Percentiles rank a stretch among this genome's conserved stretches.
phyloP scores from a whole-genome alignment of 2,329 filamentous ascomycete genomes.

The Claviceps sp. region DNA sequence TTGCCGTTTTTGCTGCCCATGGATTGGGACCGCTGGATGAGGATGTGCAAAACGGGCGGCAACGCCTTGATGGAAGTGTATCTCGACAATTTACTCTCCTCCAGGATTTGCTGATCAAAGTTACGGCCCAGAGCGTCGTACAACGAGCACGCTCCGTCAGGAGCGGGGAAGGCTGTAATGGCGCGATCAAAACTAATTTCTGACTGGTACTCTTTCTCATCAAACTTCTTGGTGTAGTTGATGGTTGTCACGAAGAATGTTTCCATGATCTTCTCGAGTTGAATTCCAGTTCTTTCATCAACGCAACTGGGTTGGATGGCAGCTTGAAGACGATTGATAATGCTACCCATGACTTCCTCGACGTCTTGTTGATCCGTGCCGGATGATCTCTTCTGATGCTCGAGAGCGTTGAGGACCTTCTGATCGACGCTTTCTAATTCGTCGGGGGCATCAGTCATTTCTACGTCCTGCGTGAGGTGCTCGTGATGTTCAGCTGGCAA shows the following conservation, averaged over 20 bases:
- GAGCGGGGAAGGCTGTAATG: constrained; percentile 46
- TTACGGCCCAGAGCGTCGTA: constrained; percentile 76
- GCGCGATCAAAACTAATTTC: constrained; percentile 45
- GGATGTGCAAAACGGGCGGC: constrained; percentile 77
- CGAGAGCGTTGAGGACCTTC: constrained; percentile 31
- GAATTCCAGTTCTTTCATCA: constrained; percentile 50
- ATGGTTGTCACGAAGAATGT: constrained; percentile 51
- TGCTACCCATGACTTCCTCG: constrained; percentile 86
- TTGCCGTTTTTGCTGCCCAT: constrained; percentile 64
- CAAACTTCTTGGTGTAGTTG: constrained; percentile 43
- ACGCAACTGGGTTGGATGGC: constrained; percentile 65
- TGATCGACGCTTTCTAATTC: constrained; percentile 28
- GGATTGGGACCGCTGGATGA: constrained; percentile 71
- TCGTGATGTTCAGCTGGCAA: neutral
- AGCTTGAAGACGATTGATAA: constrained; percentile 80
- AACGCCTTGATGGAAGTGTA: constrained; percentile 63
- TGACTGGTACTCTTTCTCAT: constrained; percentile 25
- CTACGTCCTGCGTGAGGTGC: constrained; percentile 10
- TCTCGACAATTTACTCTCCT: constrained; percentile 45
- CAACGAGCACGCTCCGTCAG: constrained; percentile 43
- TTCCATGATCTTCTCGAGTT: constrained; percentile 67
- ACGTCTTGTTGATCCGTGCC: constrained; percentile 79
- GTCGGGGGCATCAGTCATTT: constrained; percentile 17
- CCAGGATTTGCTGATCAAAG: constrained; percentile 68
- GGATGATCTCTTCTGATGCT: constrained; percentile 31